These are phyloP conservation scores for Castanea mollissima DNA, from an alignment of 306 rosid species.

Conservation along the genomic window DNA sequence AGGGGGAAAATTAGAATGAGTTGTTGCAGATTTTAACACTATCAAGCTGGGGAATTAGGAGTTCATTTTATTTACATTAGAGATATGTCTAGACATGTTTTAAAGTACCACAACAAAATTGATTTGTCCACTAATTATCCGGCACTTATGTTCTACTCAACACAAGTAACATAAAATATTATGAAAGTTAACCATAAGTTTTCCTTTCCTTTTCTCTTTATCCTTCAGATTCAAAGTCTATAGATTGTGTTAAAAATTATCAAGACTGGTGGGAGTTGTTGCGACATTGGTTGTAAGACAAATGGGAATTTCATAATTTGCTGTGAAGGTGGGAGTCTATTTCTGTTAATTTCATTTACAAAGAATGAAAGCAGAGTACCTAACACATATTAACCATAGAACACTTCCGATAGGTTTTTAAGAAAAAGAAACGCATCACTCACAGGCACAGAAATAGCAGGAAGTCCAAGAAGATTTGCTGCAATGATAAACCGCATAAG, in stretches of 20 bases:
- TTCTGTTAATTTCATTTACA: not conserved
- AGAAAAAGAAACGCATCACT: conserved; percentile 28
- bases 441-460: conserved; percentile 93
- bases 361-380: not conserved
- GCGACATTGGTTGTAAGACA: not conserved
- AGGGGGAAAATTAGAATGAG: no score
- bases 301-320: not conserved
- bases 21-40: no score
- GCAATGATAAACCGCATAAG: conserved; percentile 76
- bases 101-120: no score
- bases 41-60: no score
- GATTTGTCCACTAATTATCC: not conserved
- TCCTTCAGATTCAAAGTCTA: not conserved
- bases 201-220: not conserved
- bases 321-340: not conserved
- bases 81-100: no score
- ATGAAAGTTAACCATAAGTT: not conserved
- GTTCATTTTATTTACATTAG: no score
- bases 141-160: not conserved
- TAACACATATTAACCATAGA: not conserved
- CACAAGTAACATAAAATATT: not conserved
- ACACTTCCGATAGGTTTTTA: not conserved
- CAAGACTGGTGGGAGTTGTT: not conserved
- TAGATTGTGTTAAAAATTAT: not conserved
- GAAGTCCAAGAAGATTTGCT: conserved; percentile 85